Conservation (phyloP, 306 rosid genomes). For the Ziziphus jujuba region DNA sequence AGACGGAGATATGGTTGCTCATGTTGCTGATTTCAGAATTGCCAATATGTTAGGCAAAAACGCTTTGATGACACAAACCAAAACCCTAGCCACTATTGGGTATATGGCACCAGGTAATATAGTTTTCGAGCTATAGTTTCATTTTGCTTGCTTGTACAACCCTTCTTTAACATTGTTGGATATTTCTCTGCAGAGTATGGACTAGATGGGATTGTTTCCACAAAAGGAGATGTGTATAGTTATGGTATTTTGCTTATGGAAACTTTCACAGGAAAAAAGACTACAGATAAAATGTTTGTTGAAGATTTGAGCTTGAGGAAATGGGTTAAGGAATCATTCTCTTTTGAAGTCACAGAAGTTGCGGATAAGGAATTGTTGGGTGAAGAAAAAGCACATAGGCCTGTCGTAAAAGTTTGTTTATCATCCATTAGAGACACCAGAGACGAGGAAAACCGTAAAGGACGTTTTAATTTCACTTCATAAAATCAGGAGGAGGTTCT, state of each 20-base stretch:
- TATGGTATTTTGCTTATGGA: conserved; percentile 26
- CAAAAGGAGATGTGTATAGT: conserved; percentile 28
- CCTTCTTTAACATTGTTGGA: neutral
- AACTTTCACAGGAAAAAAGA: conserved; percentile 20
- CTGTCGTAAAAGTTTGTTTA: too few relatives aligned
- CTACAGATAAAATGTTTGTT: conserved; percentile 7
- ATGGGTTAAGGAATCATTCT: conserved; percentile 8
- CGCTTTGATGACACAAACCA: too few relatives aligned
- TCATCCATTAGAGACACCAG: too few relatives aligned
- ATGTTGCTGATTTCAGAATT: too few relatives aligned
- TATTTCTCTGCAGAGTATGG: conserved; percentile 27
- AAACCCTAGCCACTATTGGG: conserved; percentile 46
- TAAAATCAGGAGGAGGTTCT: too few relatives aligned
- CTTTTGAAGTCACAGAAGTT: conserved; percentile 5
- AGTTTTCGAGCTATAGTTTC: neutral
- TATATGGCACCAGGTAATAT: conserved; percentile 48
- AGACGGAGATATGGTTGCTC: too few relatives aligned
- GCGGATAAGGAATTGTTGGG: neutral
- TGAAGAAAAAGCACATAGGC: neutral
- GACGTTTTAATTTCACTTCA: too few relatives aligned
- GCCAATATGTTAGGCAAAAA: too few relatives aligned
- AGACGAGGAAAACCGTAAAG: too few relatives aligned
- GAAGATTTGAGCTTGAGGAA: conserved; percentile 16
- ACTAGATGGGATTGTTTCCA: conserved; percentile 7
- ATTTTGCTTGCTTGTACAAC: neutral